Conservation (phyloP, 2,329 filamentous ascomycete species). For the Scolecobasidium constrictum region DNA sequence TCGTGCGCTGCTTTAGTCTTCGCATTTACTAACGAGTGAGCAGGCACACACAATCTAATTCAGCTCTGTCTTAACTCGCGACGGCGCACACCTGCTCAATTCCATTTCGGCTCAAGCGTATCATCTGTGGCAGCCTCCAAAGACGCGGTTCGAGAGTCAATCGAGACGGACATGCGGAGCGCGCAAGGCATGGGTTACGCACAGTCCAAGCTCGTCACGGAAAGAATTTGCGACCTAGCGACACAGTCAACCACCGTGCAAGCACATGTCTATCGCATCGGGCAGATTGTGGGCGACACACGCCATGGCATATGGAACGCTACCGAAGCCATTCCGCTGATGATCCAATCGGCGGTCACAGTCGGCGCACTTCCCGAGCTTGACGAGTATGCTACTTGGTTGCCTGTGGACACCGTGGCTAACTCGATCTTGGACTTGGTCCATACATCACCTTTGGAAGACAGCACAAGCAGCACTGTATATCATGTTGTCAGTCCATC, state of each 20-base stretch:
- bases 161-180: conserved; percentile 14
- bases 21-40: background rate
- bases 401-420: conserved; percentile 21
- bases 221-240: conserved; percentile 30
- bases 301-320: conserved; percentile 37
- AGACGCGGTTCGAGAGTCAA: background rate
- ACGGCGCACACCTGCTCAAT: background rate
- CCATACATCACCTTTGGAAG: conserved; percentile 8
- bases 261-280: conserved; percentile 20
- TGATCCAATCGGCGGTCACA: conserved; percentile 35
- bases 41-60: conserved; percentile 1
- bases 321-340: conserved; percentile 39
- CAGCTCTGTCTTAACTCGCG: background rate
- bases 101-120: conserved; percentile 1
- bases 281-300: conserved; percentile 40
- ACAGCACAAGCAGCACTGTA: conserved; percentile 19
- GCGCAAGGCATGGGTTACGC: conserved; percentile 43
- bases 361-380: conserved; percentile 34
- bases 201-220: conserved; percentile 38
- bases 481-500: conserved; percentile 44
- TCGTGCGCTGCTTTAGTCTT: background rate
- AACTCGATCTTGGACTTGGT: conserved; percentile 17
- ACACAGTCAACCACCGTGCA: conserved; percentile 20
- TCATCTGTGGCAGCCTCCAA: background rate
- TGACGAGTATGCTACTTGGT: conserved; percentile 19